phyloP scores from a whole-genome alignment of 2,329 filamentous ascomycete genomes.

The Fusarium luffae region DNA sequence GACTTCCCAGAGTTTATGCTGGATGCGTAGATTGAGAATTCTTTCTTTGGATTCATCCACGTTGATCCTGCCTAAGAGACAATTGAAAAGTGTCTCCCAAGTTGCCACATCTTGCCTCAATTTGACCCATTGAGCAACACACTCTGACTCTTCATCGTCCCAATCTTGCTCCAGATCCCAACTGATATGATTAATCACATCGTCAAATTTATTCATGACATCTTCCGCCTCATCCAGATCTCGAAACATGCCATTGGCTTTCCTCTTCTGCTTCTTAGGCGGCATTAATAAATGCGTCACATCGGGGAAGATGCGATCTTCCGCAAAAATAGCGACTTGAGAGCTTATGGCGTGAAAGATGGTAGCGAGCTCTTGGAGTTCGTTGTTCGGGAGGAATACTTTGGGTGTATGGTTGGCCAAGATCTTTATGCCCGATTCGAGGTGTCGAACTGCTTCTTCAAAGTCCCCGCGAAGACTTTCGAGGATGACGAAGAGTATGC shows the following conservation, averaged over 20 bases:
- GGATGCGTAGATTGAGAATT: slow-evolving; percentile 2
- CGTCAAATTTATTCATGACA: slow-evolving; percentile 14
- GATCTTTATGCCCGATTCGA: slow-evolving; percentile 6
- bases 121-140: not conserved
- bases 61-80: not conserved
- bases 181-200: not conserved
- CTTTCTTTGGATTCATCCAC: not conserved
- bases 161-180: slow-evolving; percentile 18
- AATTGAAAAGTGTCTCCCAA: slow-evolving; percentile 1
- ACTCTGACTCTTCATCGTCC: slow-evolving; percentile 7
- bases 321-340: slow-evolving; percentile 6
- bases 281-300: not conserved
- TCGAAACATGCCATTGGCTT: not conserved
- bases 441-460: slow-evolving; percentile 11
- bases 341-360: slow-evolving; percentile 11
- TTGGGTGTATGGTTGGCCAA: not conserved
- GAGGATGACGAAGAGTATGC: slow-evolving; percentile 1
- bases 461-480: slow-evolving; percentile 16
- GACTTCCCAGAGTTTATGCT: slow-evolving; percentile 13
- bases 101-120: not conserved
- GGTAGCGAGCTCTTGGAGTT: not conserved
- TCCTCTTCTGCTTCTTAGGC: not conserved
- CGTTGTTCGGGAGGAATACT: not conserved
- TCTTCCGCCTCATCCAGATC: slow-evolving; percentile 9
- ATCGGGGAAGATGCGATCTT: slow-evolving; percentile 4